These are phyloP conservation scores for Balansia obtecta DNA, from an alignment of 2,329 filamentous ascomycete species.

Conservation along the genomic window DNA sequence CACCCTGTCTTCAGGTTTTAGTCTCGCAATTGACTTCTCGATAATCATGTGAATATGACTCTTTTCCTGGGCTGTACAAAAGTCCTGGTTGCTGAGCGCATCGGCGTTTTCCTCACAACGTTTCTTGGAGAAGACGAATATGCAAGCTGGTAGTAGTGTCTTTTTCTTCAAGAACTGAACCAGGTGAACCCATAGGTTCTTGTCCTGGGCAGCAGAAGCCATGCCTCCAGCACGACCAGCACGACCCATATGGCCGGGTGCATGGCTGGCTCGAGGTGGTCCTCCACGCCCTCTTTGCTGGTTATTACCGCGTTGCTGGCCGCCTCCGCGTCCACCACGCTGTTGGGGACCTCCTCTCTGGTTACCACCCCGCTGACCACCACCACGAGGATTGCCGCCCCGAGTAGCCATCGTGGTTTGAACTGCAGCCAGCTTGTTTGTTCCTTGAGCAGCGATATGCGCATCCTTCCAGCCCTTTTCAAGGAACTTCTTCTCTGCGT, in stretches of 20 bases:
- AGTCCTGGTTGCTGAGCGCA: conserved; percentile 88
- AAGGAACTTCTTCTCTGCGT: conserved; percentile 80
- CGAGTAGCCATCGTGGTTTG: conserved; percentile 23
- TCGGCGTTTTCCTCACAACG: conserved; percentile 95
- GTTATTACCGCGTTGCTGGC: conserved; percentile 33
- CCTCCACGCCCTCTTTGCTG: conserved; percentile 40
- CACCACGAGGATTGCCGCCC: conserved; percentile 25
- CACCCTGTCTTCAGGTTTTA: conserved; percentile 79
- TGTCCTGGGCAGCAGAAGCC: conserved; percentile 84
- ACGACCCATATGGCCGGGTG: conserved; percentile 77
- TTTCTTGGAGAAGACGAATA: conserved; percentile 98
- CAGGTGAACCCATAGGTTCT: conserved; percentile 91
- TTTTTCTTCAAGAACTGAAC: conserved; percentile 85
- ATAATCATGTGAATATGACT: conserved; percentile 97
- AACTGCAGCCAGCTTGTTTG: conserved; percentile 55
- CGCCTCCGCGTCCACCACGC: conserved; percentile 25
- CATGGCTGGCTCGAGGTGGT: conserved; percentile 45
- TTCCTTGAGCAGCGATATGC: conserved; percentile 67
- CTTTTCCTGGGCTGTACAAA: conserved; percentile 86
- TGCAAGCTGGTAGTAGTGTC: conserved; percentile 78
- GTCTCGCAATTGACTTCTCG: conserved; percentile 80
- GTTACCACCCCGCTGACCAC: conserved; percentile 26
- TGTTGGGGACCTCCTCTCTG: conserved; percentile 31
- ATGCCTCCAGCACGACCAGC: conserved; percentile 75
- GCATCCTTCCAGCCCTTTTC: conserved; percentile 94